Conservation (phyloP, 83 land plant species). For the Picea abies region DNA sequence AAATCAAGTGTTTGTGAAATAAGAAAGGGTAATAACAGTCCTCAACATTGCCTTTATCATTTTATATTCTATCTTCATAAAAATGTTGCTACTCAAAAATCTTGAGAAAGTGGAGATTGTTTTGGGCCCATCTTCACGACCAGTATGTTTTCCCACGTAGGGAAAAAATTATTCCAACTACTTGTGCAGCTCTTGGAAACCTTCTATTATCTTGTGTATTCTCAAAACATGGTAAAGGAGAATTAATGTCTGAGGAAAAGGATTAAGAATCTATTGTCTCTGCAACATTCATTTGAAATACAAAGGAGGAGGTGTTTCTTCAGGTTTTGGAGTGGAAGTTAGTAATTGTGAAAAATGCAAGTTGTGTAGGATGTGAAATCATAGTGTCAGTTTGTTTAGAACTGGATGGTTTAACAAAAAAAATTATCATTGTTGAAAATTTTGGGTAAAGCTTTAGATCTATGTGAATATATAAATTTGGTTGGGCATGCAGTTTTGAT, state of each 20-base stretch:
- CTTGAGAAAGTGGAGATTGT: constrained; percentile 40
- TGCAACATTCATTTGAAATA: constrained; percentile 46
- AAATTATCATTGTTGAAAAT: constrained; percentile 31
- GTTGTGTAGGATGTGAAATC: constrained; percentile 40
- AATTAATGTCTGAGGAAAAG: constrained; percentile 14
- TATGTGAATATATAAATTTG: constrained; percentile 16
- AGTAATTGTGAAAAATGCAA: constrained; percentile 33
- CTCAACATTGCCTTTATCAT: constrained; percentile 24
- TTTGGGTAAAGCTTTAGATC: constrained; percentile 32
- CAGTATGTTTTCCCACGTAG: constrained; percentile 19
- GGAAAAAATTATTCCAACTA: constrained; percentile 28
- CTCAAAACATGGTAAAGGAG: constrained; percentile 25
- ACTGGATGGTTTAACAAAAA: constrained; percentile 16
- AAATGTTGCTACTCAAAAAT: constrained; percentile 8
- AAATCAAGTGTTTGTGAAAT: no score
- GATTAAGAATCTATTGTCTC: constrained; percentile 31
- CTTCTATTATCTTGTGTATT: constrained; percentile 43
- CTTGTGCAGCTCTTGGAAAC: constrained; percentile 27
- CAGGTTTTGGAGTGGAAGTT: constrained; percentile 31
- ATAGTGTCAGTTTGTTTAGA: constrained; percentile 32
- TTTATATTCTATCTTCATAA: constrained; percentile 35
- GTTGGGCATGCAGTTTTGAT: constrained; percentile 21
- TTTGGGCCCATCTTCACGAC: constrained; percentile 4
- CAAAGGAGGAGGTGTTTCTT: constrained; percentile 32
- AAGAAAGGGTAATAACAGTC: constrained; percentile 20